Evolutionary conservation across 2,329 filamentous ascomycete genomes (phyloP).

Genomic region (Hypoxylon sp.): DNA sequence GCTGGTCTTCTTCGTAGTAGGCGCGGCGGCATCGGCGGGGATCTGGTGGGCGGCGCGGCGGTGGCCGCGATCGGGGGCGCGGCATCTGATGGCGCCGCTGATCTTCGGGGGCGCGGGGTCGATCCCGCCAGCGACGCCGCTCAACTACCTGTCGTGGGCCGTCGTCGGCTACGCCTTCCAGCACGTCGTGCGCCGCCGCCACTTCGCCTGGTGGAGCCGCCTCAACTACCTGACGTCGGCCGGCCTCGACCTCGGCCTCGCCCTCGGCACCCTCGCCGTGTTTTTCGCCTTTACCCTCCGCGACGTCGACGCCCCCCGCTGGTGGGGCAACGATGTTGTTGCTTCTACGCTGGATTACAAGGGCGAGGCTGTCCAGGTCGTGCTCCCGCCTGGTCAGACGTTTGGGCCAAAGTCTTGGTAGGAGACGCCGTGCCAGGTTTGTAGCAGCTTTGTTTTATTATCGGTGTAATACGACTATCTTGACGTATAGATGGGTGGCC

Average conservation of each 20-base stretch:
- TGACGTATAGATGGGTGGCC: background rate
- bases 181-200: conserved; percentile 68
- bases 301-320: conserved; percentile 66
- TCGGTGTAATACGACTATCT: background rate
- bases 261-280: conserved; percentile 71
- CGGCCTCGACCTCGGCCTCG: conserved; percentile 73
- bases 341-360: conserved; percentile 67
- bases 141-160: conserved; percentile 79
- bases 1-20: conserved; percentile 66
- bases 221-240: conserved; percentile 78
- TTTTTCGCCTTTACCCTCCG: conserved; percentile 74
- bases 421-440: background rate
- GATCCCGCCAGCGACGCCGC: conserved; percentile 72
- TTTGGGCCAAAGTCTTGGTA: conserved; percentile 69
- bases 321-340: conserved; percentile 74
- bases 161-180: conserved; percentile 76
- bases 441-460: background rate
- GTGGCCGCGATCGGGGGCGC: conserved; percentile 59
- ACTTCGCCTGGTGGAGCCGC: conserved; percentile 75
- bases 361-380: conserved; percentile 65
- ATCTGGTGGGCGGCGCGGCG: conserved; percentile 59
- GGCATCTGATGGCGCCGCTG: conserved; percentile 66
- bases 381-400: conserved; percentile 60
- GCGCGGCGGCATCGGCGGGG: conserved; percentile 60
- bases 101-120: conserved; percentile 67